These are phyloP conservation scores for Cytospora piceicola DNA, from an alignment of 2,329 filamentous ascomycete species.

Conservation along the genomic window DNA sequence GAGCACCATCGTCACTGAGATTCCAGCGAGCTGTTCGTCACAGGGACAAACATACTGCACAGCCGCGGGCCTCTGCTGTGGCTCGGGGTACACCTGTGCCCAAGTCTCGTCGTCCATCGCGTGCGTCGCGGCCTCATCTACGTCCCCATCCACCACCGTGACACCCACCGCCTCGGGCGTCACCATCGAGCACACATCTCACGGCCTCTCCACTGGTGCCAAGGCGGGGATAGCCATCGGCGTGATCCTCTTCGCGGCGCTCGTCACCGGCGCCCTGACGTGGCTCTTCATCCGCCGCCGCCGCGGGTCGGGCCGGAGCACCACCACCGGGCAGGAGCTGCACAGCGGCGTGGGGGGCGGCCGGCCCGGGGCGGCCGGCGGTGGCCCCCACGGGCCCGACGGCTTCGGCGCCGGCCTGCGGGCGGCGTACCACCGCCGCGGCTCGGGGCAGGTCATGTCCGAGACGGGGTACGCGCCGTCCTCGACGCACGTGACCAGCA, in stretches of 20 bases:
- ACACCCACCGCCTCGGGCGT: slow-evolving; percentile 38
- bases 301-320: slow-evolving; percentile 37
- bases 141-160: slow-evolving; percentile 35
- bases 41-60: slow-evolving; percentile 48
- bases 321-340: slow-evolving; percentile 27
- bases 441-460: slow-evolving; percentile 39
- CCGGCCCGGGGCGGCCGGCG: slow-evolving; percentile 11
- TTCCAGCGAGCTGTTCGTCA: slow-evolving; percentile 50
- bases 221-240: slow-evolving; percentile 63
- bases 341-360: slow-evolving; percentile 18
- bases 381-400: slow-evolving; percentile 7
- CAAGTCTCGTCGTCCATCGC: slow-evolving; percentile 32
- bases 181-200: slow-evolving; percentile 17
- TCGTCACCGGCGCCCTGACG: slow-evolving; percentile 47
- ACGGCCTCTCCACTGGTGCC: slow-evolving; percentile 50
- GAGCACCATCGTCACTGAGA: slow-evolving; percentile 38
- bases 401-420: slow-evolving; percentile 25
- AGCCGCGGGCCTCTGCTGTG: slow-evolving; percentile 54
- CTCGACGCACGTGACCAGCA: slow-evolving; percentile 29
- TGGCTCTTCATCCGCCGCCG: slow-evolving; percentile 54
- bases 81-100: slow-evolving; percentile 48
- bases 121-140: slow-evolving; percentile 35
- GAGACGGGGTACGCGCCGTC: slow-evolving; percentile 36
- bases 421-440: slow-evolving; percentile 18
- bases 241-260: slow-evolving; percentile 48